A percentile compares a stretch with the other conserved stretches of the same genome.
These are phyloP conservation scores for Beauveria caledonica DNA, from an alignment of 2,329 filamentous ascomycete genomes.

Conservation along the genomic window DNA sequence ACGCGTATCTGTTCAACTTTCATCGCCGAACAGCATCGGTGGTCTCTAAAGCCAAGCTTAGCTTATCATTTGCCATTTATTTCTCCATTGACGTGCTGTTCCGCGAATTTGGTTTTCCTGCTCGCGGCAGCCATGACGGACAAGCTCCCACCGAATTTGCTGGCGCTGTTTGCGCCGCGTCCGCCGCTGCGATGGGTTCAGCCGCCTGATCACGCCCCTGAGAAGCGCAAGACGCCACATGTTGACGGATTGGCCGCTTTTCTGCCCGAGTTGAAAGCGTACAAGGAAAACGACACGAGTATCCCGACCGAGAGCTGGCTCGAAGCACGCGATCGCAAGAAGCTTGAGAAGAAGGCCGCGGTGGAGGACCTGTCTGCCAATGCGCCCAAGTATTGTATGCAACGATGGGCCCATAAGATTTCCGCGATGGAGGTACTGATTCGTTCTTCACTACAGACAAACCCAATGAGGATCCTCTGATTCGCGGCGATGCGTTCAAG, in stretches of 20 bases:
- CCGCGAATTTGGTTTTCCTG: background rate
- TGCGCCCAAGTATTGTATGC: conserved; percentile 53
- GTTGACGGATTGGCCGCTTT: conserved; percentile 69
- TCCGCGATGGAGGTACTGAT: conserved; percentile 15
- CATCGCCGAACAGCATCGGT: background rate
- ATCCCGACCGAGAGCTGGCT: conserved; percentile 88
- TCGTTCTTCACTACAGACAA: conserved; percentile 50
- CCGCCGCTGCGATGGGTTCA: conserved; percentile 86
- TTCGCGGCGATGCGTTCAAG: conserved; percentile 88
- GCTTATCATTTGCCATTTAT: background rate
- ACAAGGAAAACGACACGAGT: conserved; percentile 70
- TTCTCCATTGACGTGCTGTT: background rate
- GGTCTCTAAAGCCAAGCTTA: background rate
- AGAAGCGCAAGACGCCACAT: conserved; percentile 67
- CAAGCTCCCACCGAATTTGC: conserved; percentile 84
- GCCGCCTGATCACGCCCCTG: conserved; percentile 72
- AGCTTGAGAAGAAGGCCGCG: conserved; percentile 66
- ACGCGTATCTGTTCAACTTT: conserved; percentile 4
- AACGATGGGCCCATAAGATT: background rate
- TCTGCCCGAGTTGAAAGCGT: conserved; percentile 64
- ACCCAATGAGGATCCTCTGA: conserved; percentile 75
- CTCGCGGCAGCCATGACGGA: conserved; percentile 65
- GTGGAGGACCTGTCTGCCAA: conserved; percentile 57
- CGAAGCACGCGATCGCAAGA: conserved; percentile 75
- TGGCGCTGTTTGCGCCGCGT: conserved; percentile 90